A percentile compares a stretch with the other conserved stretches of the same genome.
Evolutionary conservation across 345 rosid species (phyloP).

Genomic region (Syzygium jambos): DNA sequence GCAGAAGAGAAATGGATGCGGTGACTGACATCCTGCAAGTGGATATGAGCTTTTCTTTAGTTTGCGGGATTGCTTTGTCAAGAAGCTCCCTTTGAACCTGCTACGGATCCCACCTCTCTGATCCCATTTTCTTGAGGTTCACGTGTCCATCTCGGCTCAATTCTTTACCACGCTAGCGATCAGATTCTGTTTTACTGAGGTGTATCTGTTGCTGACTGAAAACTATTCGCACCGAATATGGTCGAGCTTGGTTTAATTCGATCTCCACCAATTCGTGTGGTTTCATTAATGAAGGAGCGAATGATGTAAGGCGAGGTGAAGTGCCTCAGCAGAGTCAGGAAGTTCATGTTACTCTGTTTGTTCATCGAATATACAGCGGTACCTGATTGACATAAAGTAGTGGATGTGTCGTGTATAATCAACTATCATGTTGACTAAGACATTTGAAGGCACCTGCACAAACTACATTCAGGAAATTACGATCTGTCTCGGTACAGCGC

Average conservation of each 20-base stretch:
- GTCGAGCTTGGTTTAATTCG: not conserved
- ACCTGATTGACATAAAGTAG: not conserved
- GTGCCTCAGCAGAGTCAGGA: not conserved
- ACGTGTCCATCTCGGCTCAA: not conserved
- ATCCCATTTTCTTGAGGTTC: not conserved
- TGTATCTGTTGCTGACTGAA: not conserved
- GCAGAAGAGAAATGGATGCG: not conserved
- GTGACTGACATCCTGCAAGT: not conserved
- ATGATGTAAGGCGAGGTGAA: not conserved
- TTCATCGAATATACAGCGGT: not conserved
- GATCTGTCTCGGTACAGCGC: not conserved
- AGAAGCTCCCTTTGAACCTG: not conserved
- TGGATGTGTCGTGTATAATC: not conserved
- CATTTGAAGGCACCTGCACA: not conserved
- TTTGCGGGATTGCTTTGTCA: not conserved
- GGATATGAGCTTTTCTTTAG: not conserved
- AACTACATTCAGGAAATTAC: not conserved
- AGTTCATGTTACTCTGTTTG: not conserved
- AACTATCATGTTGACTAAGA: not conserved
- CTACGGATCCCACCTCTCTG: not conserved
- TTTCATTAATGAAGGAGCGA: not conserved
- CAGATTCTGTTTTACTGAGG: not conserved
- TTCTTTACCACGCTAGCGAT: not conserved
- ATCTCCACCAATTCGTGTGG: not conserved
- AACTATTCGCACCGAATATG: not conserved